These are phyloP conservation scores for Neurospora sp. DNA, from an alignment of 495 filamentous ascomycete species.

Conservation along the genomic window DNA sequence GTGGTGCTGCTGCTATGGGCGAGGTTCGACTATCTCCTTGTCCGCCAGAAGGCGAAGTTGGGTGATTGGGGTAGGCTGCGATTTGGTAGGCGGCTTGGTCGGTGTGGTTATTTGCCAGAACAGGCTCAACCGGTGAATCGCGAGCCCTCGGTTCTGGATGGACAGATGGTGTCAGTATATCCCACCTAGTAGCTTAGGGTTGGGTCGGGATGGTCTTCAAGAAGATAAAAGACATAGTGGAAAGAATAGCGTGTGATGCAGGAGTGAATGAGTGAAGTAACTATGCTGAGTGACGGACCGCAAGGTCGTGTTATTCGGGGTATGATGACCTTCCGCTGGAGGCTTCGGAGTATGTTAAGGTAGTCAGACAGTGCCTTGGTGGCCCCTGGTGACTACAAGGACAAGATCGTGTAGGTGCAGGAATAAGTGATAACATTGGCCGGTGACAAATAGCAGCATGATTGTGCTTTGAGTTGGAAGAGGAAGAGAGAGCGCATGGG, in stretches of 20 bases:
- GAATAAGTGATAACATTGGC: background rate
- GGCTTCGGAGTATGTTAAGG: background rate
- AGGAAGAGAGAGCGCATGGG: background rate
- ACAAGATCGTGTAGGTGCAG: background rate
- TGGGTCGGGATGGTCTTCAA: background rate
- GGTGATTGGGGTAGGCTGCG: constrained; percentile 7
- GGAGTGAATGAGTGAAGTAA: background rate
- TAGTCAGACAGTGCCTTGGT: background rate
- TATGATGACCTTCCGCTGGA: background rate
- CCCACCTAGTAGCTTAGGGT: background rate
- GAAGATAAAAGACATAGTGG: background rate
- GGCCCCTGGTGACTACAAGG: background rate
- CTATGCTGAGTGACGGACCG: background rate
- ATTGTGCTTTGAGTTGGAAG: background rate
- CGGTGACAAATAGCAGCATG: background rate
- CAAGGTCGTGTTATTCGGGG: background rate
- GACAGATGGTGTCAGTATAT: constrained; percentile 10
- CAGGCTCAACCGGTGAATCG: constrained; percentile 9
- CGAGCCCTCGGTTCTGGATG: constrained; percentile 19
- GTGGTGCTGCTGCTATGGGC: constrained; percentile 10
- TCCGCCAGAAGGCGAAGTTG: constrained; percentile 12
- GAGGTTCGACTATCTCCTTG: constrained; percentile 9
- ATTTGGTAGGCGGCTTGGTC: constrained; percentile 12
- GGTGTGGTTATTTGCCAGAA: constrained; percentile 11
- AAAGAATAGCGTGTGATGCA: background rate